These are phyloP conservation scores for Aspergillus ochraceus DNA, from an alignment of 2,329 filamentous ascomycete species.

Conservation along the genomic window DNA sequence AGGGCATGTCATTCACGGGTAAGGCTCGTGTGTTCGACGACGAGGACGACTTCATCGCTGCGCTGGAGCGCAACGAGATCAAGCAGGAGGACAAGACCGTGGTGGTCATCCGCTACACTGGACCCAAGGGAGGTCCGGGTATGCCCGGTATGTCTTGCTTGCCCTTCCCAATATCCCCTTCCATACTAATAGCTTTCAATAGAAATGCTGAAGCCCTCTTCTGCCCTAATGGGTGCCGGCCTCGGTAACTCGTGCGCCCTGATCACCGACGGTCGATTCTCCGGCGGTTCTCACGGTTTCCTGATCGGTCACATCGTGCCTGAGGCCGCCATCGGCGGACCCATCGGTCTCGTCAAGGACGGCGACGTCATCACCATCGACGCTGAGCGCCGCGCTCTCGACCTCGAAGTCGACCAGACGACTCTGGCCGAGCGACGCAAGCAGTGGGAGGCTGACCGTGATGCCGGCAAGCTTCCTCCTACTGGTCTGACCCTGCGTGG, in stretches of 20 bases:
- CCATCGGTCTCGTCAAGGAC: constrained; percentile 78
- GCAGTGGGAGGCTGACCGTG: constrained; percentile 57
- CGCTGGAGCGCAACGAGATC: constrained; percentile 67
- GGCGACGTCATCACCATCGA: constrained; percentile 82
- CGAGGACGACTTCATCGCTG: constrained; percentile 68
- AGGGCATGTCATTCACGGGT: constrained; percentile 66
- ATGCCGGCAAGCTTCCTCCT: constrained; percentile 40
- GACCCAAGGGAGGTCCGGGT: constrained; percentile 57
- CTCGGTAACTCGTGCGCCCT: constrained; percentile 68
- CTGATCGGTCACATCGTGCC: constrained; percentile 85
- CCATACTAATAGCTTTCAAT: background rate
- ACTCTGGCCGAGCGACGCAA: constrained; percentile 61
- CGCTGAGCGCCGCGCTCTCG: constrained; percentile 69
- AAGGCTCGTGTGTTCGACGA: constrained; percentile 70
- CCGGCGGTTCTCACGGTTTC: constrained; percentile 80
- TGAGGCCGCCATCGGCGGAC: constrained; percentile 81
- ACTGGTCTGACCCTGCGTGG: constrained; percentile 62
- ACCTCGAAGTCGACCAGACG: constrained; percentile 64
- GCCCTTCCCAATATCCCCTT: background rate
- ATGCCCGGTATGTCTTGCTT: constrained; percentile 50
- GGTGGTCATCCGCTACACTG: constrained; percentile 67
- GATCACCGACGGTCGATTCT: constrained; percentile 65
- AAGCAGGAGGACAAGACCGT: constrained; percentile 76
- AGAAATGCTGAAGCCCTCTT: constrained; percentile 69
- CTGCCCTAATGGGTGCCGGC: constrained; percentile 72